Conservation (phyloP, 331 rosid genomes). For the Rhamnella rubrinervis region DNA sequence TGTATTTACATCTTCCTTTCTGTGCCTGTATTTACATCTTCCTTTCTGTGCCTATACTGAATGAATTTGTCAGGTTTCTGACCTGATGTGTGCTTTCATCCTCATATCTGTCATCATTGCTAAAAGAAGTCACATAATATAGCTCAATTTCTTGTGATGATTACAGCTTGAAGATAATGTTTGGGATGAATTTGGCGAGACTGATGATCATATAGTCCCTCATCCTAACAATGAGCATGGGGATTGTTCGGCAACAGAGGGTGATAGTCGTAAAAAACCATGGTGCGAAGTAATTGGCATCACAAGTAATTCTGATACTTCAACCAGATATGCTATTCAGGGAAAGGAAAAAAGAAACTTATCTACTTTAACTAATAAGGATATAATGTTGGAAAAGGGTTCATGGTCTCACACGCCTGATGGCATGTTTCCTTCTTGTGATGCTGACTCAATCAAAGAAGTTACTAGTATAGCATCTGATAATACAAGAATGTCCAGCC, state of each 20-base stretch:
- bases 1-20: too few relatives aligned
- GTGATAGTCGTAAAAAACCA: constrained; percentile 40
- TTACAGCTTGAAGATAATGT: constrained; percentile 63
- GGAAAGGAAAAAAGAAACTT: constrained; percentile 38
- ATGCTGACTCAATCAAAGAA: constrained; percentile 43
- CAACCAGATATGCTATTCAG: constrained; percentile 24
- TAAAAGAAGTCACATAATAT: too few relatives aligned
- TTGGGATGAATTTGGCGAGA: constrained; percentile 57
- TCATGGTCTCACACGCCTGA: constrained; percentile 55
- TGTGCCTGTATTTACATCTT: too few relatives aligned
- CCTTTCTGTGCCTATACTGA: too few relatives aligned
- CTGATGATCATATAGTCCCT: constrained; percentile 61
- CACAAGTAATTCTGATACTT: constrained; percentile 29
- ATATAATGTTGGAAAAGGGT: constrained; percentile 52
- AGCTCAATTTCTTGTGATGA: constrained; percentile 8
- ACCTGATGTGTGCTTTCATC: too few relatives aligned
- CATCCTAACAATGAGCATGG: constrained; percentile 34
- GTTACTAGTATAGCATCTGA: constrained; percentile 35
- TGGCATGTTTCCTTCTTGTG: constrained; percentile 49
- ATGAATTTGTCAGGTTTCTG: too few relatives aligned
- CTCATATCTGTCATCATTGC: too few relatives aligned
- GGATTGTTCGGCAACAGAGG: constrained; percentile 30
- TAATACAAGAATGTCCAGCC: constrained; percentile 38
- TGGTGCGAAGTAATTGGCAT: constrained; percentile 26
- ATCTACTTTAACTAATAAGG: constrained; percentile 32